phyloP scores from a whole-genome alignment of 306 rosid species.

The Vigna radiata region DNA sequence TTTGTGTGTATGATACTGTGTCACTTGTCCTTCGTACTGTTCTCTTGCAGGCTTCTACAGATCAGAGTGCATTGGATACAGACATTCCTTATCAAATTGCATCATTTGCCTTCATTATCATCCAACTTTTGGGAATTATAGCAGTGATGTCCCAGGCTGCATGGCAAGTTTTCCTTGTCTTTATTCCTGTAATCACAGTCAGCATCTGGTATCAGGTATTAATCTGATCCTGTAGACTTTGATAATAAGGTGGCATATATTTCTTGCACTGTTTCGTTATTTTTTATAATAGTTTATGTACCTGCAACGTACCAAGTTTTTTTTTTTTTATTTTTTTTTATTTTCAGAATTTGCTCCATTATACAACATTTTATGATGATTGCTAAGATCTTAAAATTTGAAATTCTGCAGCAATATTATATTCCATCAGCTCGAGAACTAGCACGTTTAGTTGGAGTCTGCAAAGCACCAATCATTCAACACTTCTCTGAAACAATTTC shows the following conservation, averaged over 20 bases:
- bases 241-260: not conserved
- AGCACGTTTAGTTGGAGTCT: constrained; percentile 76
- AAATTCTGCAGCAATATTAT: constrained; percentile 72
- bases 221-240: not conserved
- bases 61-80: constrained; percentile 45
- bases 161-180: constrained; percentile 52
- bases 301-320: constrained; percentile 39
- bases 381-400: constrained; percentile 23
- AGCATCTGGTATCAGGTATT: constrained; percentile 55
- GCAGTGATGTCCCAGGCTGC: constrained; percentile 52
- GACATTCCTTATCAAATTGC: constrained; percentile 22
- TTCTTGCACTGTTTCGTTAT: not conserved
- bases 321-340: not conserved
- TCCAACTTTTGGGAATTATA: constrained; percentile 46
- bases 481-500: constrained; percentile 88
- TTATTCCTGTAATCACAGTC: constrained; percentile 47
- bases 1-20: not conserved
- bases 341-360: constrained; percentile 4
- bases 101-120: constrained; percentile 6
- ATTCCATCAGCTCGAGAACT: constrained; percentile 82
- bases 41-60: constrained; percentile 45
- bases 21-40: not conserved
- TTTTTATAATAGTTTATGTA: not conserved
- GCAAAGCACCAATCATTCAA: constrained; percentile 92
- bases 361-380: constrained; percentile 9